Percentiles rank a stretch among this genome's conserved stretches.
These are phyloP conservation scores for Heracleum sosnowskyi DNA, from an alignment of 129 eudicot species.

Conservation along the genomic window DNA sequence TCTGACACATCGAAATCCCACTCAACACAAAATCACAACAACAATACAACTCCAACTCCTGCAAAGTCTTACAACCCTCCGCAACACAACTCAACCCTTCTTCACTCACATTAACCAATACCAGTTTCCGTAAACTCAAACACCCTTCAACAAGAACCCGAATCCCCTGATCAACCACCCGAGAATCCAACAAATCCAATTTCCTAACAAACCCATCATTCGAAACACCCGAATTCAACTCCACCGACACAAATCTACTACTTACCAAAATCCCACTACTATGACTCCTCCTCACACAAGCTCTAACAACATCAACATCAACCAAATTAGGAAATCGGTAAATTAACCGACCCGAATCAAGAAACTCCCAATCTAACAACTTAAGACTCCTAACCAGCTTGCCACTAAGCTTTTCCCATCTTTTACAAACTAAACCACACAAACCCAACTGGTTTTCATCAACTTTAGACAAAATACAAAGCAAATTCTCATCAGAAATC, in stretches of 20 bases:
- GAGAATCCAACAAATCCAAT: slow-evolving; percentile 38
- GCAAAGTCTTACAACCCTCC: slow-evolving; percentile 55
- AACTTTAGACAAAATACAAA: slow-evolving; percentile 40
- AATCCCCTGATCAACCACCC: slow-evolving; percentile 56
- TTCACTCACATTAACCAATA: slow-evolving; percentile 41
- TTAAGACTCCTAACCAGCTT: slow-evolving; percentile 39
- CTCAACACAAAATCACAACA: slow-evolving; percentile 47
- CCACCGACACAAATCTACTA: slow-evolving; percentile 40
- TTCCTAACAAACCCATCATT: slow-evolving; percentile 31
- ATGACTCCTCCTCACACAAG: slow-evolving; percentile 41
- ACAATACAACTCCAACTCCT: slow-evolving; percentile 71
- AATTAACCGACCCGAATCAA: slow-evolving; percentile 67
- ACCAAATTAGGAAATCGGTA: slow-evolving; percentile 64
- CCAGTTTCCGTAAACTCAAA: slow-evolving; percentile 53
- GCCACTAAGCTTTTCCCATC: slow-evolving; percentile 59
- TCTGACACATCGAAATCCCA: slow-evolving; percentile 44
- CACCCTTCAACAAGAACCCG: slow-evolving; percentile 58
- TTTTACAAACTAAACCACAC: slow-evolving; percentile 56
- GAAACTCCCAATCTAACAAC: slow-evolving; percentile 85
- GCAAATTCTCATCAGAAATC: slow-evolving; percentile 50
- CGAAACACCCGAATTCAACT: slow-evolving; percentile 31
- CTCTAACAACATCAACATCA: slow-evolving; percentile 52
- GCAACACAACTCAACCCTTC: slow-evolving; percentile 55
- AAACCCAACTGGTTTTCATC: slow-evolving; percentile 37
- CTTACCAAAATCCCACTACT: slow-evolving; percentile 68